Percentiles rank a stretch among this genome's conserved stretches.
Conservation (phyloP, 352 stramenopile genomes). For the Thraustotheca clavata region DNA sequence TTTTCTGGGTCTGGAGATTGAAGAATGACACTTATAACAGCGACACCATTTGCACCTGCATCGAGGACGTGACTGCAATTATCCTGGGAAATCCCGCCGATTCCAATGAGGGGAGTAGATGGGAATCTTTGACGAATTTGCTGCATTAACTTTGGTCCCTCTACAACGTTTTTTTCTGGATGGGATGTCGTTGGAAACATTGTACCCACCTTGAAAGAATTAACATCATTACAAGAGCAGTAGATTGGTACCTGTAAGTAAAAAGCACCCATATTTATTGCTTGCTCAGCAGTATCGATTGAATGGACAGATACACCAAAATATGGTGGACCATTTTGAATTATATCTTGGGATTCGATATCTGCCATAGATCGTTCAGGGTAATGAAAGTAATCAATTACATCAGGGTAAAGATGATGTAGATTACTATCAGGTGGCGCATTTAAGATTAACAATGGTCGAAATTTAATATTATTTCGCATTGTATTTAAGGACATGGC, state of each 20-base stretch:
- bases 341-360: neutral
- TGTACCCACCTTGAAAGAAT: conserved; percentile 28
- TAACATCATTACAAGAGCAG: too few relatives aligned
- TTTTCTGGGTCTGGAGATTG: conserved; percentile 21
- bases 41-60: conserved; percentile 33
- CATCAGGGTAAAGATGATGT: neutral
- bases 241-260: conserved; percentile 34
- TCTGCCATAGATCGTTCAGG: conserved; percentile 1
- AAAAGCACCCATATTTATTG: conserved; percentile 25
- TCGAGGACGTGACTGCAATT: conserved; percentile 27
- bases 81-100: conserved; percentile 34
- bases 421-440: neutral
- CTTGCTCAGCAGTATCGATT: conserved; percentile 23
- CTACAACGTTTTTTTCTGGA: conserved; percentile 34
- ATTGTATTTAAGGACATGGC: neutral
- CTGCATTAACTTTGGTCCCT: conserved; percentile 32
- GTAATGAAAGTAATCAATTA: conserved; percentile 2
- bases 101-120: conserved; percentile 26
- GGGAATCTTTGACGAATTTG: conserved; percentile 18
- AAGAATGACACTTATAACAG: conserved; percentile 38
- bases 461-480: neutral
- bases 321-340: neutral
- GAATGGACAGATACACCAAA: conserved; percentile 33
- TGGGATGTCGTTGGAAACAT: conserved; percentile 47
- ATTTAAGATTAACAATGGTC: conserved; percentile 9